Percentiles rank a stretch among this genome's conserved stretches.
phyloP scores from a whole-genome alignment of 352 stramenopile species.

The Globisporangium spinosum region DNA sequence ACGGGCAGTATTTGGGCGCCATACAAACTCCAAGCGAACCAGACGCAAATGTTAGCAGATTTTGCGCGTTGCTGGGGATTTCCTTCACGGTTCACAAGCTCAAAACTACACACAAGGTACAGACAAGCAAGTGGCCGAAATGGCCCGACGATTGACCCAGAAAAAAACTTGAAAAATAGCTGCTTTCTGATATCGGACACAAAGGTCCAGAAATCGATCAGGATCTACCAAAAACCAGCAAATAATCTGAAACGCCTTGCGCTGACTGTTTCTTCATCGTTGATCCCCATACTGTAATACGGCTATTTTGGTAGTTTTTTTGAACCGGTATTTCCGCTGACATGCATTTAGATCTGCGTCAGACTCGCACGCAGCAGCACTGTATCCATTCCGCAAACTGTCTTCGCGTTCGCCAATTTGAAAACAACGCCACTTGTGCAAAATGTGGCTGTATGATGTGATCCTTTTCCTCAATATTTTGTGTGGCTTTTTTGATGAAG shows the following conservation, averaged over 20 bases:
- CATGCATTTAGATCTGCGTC: neutral
- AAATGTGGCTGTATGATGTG: neutral
- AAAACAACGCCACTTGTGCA: neutral
- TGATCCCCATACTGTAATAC: neutral
- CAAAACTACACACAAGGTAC: neutral
- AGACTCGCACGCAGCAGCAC: neutral
- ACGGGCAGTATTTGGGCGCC: neutral
- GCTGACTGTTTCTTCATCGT: neutral
- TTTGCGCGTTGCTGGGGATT: neutral
- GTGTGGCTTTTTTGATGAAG: neutral
- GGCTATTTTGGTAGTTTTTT: neutral
- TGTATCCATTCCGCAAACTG: neutral
- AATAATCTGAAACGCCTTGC: neutral
- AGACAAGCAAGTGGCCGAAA: neutral
- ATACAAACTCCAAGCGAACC: constrained; percentile 4
- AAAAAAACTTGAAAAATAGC: neutral
- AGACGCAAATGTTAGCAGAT: neutral
- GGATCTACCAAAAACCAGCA: neutral
- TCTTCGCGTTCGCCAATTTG: neutral
- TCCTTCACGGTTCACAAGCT: neutral
- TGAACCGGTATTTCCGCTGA: neutral
- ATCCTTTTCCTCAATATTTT: constrained; percentile 1
- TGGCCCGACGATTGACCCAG: neutral
- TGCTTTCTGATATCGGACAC: neutral
- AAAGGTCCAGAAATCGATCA: neutral